Evolutionary conservation across 2,329 filamentous ascomycete genomes (phyloP), one percentile per base, ranked within the genome.

Genomic region (Cadophora sp.): DNA sequence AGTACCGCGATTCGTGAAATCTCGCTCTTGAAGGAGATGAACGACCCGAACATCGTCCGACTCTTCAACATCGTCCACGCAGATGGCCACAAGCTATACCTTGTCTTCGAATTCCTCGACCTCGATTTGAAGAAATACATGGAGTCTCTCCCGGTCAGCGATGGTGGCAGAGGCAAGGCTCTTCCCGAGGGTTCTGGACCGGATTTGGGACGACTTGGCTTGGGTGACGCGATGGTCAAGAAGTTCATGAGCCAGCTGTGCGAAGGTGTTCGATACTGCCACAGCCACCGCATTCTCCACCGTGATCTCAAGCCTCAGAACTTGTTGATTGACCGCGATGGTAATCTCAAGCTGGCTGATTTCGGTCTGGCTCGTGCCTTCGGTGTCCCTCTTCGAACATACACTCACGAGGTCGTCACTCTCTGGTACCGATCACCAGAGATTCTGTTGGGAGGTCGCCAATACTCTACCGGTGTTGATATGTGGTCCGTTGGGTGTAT

Each of bases 401-500:
- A 97, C 80, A 97, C 94, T 59, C 94, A 97, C 80, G 94, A 97
- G 85, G 93, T 97, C 68, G 94, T 97, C 67, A 97, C 94, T 1
- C 85, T 97, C 66, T 97, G 94, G 94, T 97, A 97, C 79, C 91
- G 94, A 69, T 87, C 93, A 9, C 94, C 94, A 0, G 94, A 97
- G 79, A 96, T 97, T 80, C 85, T 97, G 22, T 88, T 97, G 1
- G 94, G 94, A 77, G 93, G 94, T 66, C 89, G 94, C 62, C 93
- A 97, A 79, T 97, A 97, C 82, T 96, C 92, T 16, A 97, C 94
- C 16, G 94, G 94, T 66, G 93, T 97, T 50, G 94, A 97, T 77
- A 97, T 97, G 92, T 97, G 94, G 94, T 96, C 92, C 39, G 90
- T 94, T 59, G 94, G 94, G 69, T 96, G 93, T 79, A 97, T 97